Evolutionary conservation across 768 basidiomycete species (phyloP).

Genomic region (Leucogyrophana mollusca): DNA sequence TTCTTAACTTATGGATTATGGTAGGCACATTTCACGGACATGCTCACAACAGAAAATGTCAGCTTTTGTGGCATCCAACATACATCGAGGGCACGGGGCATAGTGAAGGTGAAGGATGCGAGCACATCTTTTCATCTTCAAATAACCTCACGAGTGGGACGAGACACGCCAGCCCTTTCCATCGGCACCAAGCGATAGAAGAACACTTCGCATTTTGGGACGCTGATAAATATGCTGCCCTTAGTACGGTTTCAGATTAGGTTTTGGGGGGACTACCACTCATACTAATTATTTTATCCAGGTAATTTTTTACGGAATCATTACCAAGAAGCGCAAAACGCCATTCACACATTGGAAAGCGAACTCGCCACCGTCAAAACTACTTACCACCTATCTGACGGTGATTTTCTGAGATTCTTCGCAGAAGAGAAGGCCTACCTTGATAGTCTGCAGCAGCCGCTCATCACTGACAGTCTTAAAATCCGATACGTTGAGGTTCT

Average conservation of each 20-base stretch:
- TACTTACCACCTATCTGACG: background rate
- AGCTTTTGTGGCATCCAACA: conserved; percentile 25
- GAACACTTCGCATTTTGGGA: conserved; percentile 18
- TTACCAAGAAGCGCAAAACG: background rate
- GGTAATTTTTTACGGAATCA: conserved; percentile 8
- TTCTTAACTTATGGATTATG: conserved; percentile 1
- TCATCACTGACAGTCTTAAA: background rate
- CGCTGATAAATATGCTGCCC: conserved; percentile 15
- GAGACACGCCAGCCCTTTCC: conserved; percentile 21
- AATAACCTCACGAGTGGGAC: conserved; percentile 21
- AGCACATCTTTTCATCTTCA: conserved; percentile 24
- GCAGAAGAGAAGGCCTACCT: background rate
- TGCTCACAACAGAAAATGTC: conserved; percentile 26
- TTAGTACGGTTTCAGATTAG: conserved; percentile 13
- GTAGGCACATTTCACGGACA: conserved; percentile 9
- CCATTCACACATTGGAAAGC: background rate
- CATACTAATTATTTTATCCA: background rate
- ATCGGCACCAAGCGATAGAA: conserved; percentile 26
- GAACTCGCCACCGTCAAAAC: conserved; percentile 3
- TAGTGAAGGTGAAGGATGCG: conserved; percentile 25
- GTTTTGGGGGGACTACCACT: background rate
- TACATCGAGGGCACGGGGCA: conserved; percentile 22
- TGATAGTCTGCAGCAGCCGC: background rate
- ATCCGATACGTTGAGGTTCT: conserved; percentile 2
- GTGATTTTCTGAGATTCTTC: conserved; percentile 5